Evolutionary conservation across 345 rosid genomes (phyloP).

Genomic region (Cardiospermum halicacabum): DNA sequence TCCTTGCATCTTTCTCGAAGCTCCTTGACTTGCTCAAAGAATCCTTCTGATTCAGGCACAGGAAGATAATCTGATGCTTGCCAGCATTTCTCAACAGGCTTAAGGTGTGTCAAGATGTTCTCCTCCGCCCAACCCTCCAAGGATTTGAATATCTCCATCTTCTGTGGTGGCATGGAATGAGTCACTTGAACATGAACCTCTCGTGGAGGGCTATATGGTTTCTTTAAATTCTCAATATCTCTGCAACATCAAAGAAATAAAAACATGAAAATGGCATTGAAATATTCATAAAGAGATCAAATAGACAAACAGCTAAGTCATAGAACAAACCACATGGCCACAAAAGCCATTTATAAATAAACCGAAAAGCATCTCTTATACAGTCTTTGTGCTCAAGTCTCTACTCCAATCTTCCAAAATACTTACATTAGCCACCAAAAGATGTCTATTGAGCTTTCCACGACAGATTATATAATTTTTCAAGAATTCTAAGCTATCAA

Average conservation of each 20-base stretch:
- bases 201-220: constrained; percentile 48
- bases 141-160: constrained; percentile 49
- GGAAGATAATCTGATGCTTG: constrained; percentile 65
- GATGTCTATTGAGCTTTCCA: background rate
- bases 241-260: constrained; percentile 27
- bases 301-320: background rate
- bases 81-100: constrained; percentile 69
- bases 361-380: constrained; percentile 1
- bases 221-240: constrained; percentile 49
- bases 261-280: background rate
- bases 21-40: constrained; percentile 59
- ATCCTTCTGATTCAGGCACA: constrained; percentile 42
- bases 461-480: background rate
- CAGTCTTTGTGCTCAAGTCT: background rate
- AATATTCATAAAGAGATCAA: background rate
- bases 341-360: background rate
- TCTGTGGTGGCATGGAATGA: constrained; percentile 59
- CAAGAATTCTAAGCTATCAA: background rate
- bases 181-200: constrained; percentile 70
- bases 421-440: background rate
- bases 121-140: constrained; percentile 64
- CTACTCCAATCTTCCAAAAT: background rate
- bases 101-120: constrained; percentile 46
- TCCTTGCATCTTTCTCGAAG: constrained; percentile 55
- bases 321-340: background rate